These are phyloP conservation scores for Linnemannia elongata DNA, from an alignment of 192 early-diverging fungal genomes.

Conservation along the genomic window DNA sequence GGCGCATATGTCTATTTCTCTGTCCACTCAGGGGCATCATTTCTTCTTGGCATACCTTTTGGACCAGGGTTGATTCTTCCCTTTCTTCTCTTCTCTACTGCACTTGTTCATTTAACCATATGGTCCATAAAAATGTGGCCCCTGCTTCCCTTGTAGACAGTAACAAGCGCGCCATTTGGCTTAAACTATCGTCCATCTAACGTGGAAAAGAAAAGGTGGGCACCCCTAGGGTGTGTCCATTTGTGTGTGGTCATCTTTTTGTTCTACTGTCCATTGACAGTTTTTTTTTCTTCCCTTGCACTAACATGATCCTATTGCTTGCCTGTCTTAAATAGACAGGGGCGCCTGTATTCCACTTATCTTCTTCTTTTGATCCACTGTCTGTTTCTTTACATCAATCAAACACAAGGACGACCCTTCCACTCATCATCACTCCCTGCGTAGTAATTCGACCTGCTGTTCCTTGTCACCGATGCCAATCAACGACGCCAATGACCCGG, in stretches of 20 bases:
- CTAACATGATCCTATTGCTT: not conserved
- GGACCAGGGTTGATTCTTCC: not conserved
- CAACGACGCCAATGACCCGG: constrained; percentile 28
- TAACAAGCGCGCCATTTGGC: not conserved
- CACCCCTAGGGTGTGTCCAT: not conserved
- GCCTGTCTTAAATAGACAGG: not conserved
- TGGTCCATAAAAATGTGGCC: not conserved
- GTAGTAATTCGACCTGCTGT: not conserved
- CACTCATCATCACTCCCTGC: not conserved
- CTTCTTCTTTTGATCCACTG: not conserved
- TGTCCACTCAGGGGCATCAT: not conserved
- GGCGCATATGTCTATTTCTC: not conserved
- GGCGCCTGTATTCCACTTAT: not conserved
- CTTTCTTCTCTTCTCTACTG: not conserved
- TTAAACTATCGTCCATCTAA: not conserved
- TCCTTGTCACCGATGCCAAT: not conserved
- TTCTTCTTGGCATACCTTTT: not conserved
- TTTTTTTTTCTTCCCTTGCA: not conserved
- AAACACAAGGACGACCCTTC: not conserved
- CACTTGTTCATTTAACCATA: not conserved
- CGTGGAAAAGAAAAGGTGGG: not conserved
- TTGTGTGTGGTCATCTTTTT: not conserved
- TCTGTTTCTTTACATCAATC: not conserved
- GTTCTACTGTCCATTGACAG: not conserved
- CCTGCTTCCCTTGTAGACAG: not conserved